Conservation (phyloP, 2,329 filamentous ascomycete genomes). For the Fusarium cyanostomum region DNA sequence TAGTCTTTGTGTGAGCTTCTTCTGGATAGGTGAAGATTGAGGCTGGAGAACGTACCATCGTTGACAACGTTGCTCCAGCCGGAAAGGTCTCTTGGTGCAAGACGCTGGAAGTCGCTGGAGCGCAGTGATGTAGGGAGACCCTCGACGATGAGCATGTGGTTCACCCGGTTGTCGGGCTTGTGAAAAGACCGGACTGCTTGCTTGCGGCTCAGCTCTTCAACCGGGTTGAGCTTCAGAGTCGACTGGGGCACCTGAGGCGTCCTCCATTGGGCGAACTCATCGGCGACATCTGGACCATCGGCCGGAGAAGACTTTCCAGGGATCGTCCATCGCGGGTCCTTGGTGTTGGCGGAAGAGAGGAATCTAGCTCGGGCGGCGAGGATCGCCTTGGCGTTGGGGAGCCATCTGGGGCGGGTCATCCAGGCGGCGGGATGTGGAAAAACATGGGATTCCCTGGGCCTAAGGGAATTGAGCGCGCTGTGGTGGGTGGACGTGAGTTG, state of each 20-base stretch:
- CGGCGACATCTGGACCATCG: background rate
- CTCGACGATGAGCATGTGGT: slow-evolving; percentile 63
- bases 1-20: slow-evolving; percentile 32
- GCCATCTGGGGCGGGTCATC: slow-evolving; percentile 47
- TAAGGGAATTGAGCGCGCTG: background rate
- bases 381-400: slow-evolving; percentile 36
- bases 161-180: background rate
- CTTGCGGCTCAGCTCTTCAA: background rate
- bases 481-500: background rate
- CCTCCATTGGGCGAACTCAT: slow-evolving; percentile 2
- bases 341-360: background rate
- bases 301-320: background rate
- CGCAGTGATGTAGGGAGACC: slow-evolving; percentile 67
- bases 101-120: slow-evolving; percentile 75
- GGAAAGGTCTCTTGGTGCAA: slow-evolving; percentile 72
- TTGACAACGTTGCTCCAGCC: slow-evolving; percentile 72
- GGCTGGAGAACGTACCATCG: slow-evolving; percentile 54
- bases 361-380: slow-evolving; percentile 21
- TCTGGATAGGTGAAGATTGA: background rate
- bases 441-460: slow-evolving; percentile 27
- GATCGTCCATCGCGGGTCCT: background rate
- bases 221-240: background rate
- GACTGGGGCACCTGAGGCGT: background rate
- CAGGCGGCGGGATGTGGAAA: slow-evolving; percentile 29
- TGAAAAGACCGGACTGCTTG: background rate